Conservation (phyloP, 2,329 filamentous ascomycete species). For the Aureobasidium sp. region DNA sequence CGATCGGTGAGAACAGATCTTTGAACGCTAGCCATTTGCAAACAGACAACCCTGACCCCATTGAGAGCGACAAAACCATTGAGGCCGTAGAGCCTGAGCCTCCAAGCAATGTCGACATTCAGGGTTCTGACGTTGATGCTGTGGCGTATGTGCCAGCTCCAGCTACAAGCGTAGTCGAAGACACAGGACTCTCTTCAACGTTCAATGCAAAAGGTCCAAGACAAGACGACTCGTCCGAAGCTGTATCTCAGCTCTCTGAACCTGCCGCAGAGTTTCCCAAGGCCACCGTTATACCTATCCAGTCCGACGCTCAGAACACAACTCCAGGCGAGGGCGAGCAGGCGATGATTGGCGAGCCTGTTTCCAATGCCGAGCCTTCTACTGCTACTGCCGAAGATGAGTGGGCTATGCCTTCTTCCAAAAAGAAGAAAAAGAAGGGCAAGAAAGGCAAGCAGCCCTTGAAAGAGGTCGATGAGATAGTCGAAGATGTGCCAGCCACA, state of each 20-base stretch:
- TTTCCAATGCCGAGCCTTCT: background rate
- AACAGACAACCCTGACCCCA: background rate
- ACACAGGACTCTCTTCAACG: background rate
- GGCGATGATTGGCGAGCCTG: background rate
- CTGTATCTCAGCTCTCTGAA: background rate
- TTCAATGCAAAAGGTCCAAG: background rate
- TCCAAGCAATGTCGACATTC: background rate
- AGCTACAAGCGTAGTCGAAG: background rate
- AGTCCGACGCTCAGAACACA: background rate
- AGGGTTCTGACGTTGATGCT: background rate
- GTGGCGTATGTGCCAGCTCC: background rate
- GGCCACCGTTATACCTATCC: background rate
- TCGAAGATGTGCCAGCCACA: background rate
- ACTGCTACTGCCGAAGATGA: constrained; percentile 1
- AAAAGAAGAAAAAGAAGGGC: constrained; percentile 23
- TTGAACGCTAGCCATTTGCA: background rate
- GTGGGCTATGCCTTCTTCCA: constrained; percentile 12
- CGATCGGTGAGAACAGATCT: background rate
- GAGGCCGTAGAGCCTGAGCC: background rate
- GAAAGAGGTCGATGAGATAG: background rate
- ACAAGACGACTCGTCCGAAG: background rate
- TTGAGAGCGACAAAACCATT: background rate
- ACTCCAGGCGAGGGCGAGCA: too few species aligned
- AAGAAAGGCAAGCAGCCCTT: constrained; percentile 21
- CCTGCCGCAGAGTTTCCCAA: background rate